Percentiles rank a stretch among this genome's conserved stretches.
Evolutionary conservation across 2,329 filamentous ascomycete genomes (phyloP).

Genomic region (Aureobasidium sp.): DNA sequence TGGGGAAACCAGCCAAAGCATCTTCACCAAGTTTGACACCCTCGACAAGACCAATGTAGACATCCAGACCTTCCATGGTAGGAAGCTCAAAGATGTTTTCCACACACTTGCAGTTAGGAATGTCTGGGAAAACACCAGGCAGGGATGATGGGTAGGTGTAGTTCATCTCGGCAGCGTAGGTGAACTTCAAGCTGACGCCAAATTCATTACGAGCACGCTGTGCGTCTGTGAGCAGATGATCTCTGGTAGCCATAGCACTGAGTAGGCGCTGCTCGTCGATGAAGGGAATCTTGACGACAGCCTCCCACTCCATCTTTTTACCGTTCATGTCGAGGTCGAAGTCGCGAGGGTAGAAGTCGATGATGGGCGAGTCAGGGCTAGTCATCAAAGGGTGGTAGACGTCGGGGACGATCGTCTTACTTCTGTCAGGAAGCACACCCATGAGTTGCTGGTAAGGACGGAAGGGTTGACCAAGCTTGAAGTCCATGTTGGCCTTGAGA

Average conservation of each 20-base stretch:
- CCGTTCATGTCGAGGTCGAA: conserved; percentile 99
- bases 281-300: conserved; percentile 97
- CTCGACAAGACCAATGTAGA: conserved; percentile 73
- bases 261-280: conserved; percentile 88
- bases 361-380: conserved; percentile 78
- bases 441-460: conserved; percentile 93
- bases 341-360: conserved; percentile 95
- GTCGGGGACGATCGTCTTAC: conserved; percentile 86
- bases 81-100: conserved; percentile 96
- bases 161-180: conserved; percentile 68
- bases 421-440: conserved; percentile 94
- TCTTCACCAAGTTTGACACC: conserved; percentile 74
- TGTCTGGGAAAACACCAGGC: conserved; percentile 81
- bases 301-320: conserved; percentile 99
- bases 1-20: conserved; percentile 91
- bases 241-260: conserved; percentile 76
- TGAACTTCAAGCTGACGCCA: conserved; percentile 88
- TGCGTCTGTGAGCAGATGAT: conserved; percentile 66
- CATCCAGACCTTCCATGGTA: conserved; percentile 80
- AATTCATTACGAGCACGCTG: conserved; percentile 84
- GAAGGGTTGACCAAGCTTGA: conserved; percentile 92
- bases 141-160: conserved; percentile 84
- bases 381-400: conserved; percentile 94
- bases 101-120: conserved; percentile 79
- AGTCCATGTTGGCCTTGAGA: conserved; percentile 78